Evolutionary conservation across 352 stramenopile species (phyloP).

Genomic region (Pythium phragmiticola): DNA sequence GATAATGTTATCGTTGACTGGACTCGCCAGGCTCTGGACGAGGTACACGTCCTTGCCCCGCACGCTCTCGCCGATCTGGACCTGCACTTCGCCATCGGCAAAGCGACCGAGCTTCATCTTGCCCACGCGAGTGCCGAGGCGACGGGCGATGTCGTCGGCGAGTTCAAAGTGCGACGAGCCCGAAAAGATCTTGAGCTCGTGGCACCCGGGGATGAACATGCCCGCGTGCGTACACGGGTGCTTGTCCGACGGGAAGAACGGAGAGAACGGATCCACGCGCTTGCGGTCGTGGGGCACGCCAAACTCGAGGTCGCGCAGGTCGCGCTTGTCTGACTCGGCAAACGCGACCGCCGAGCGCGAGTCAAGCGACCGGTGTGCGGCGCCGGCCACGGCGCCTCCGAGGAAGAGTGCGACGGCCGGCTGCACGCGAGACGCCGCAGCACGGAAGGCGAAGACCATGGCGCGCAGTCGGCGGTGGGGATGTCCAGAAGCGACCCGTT

Average conservation of each 20-base stretch:
- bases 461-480: slow-evolving; percentile 1
- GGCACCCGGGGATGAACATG: slow-evolving; percentile 91
- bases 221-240: slow-evolving; percentile 89
- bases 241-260: slow-evolving; percentile 89
- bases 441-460: slow-evolving; percentile 71
- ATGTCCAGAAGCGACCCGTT: not conserved
- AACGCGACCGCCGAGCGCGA: slow-evolving; percentile 24
- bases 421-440: slow-evolving; percentile 42
- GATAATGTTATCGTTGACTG: slow-evolving; percentile 95
- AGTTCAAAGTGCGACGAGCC: slow-evolving; percentile 90
- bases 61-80: slow-evolving; percentile 92
- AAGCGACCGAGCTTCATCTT: slow-evolving; percentile 90
- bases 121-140: slow-evolving; percentile 83
- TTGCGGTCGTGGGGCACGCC: slow-evolving; percentile 85
- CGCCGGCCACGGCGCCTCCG: slow-evolving; percentile 45
- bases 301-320: slow-evolving; percentile 85
- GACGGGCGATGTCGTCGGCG: slow-evolving; percentile 87
- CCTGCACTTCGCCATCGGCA: slow-evolving; percentile 91
- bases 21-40: slow-evolving; percentile 89
- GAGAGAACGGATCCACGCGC: slow-evolving; percentile 86
- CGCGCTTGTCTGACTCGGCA: slow-evolving; percentile 62
- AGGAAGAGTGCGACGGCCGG: slow-evolving; percentile 52
- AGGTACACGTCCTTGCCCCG: slow-evolving; percentile 94
- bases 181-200: slow-evolving; percentile 93
- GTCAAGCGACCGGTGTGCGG: slow-evolving; percentile 40